phyloP scores from a whole-genome alignment of 495 filamentous ascomycete genomes.

The Podospora tetraspora region DNA sequence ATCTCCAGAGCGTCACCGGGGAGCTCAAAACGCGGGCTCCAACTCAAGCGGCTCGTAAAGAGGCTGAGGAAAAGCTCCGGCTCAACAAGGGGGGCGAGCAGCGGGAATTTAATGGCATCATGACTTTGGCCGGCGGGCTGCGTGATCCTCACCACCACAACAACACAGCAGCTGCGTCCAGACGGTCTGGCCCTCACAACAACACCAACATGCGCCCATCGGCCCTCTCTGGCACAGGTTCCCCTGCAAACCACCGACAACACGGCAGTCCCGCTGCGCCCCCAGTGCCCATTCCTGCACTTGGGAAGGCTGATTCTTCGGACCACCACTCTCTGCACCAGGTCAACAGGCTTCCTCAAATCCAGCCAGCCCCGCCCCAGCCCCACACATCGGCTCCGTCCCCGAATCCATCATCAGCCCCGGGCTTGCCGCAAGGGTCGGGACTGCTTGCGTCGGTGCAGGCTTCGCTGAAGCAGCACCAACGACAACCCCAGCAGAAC shows the following conservation, averaged over 20 bases:
- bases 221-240: background rate
- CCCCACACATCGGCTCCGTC: background rate
- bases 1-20: constrained; percentile 84
- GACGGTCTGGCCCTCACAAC: constrained; percentile 13
- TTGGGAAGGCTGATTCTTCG: constrained; percentile 23
- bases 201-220: constrained; percentile 4
- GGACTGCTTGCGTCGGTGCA: background rate
- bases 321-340: constrained; percentile 21
- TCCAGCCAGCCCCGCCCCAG: constrained; percentile 26
- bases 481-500: background rate
- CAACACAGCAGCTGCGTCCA: constrained; percentile 13
- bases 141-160: constrained; percentile 29
- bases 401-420: background rate
- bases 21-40: constrained; percentile 91
- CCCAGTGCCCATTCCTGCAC: constrained; percentile 18
- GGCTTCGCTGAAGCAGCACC: background rate
- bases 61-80: constrained; percentile 66
- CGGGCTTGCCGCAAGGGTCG: background rate
- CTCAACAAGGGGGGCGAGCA: constrained; percentile 64
- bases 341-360: constrained; percentile 22
- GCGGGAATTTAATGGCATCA: constrained; percentile 66
- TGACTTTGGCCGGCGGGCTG: constrained; percentile 41
- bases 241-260: background rate
- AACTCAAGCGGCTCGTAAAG: constrained; percentile 71
- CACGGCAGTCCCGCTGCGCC: background rate